phyloP scores from a whole-genome alignment of 805 yeast species.

The Metschnikowia rubicola region DNA sequence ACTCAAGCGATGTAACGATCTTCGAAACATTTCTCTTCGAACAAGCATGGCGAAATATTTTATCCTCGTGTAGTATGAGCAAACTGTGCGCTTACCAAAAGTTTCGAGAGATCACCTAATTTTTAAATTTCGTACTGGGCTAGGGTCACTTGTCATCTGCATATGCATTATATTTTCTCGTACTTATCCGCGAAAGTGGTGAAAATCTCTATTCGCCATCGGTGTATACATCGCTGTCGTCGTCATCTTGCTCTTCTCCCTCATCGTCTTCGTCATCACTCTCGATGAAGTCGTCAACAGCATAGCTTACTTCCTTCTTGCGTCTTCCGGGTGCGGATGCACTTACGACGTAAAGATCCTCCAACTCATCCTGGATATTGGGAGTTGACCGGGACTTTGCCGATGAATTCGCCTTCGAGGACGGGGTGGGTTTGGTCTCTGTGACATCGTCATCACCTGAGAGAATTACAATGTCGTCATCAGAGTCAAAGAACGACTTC shows the following conservation, averaged over 20 bases:
- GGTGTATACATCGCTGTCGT: constrained; percentile 6
- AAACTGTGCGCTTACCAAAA: too few relatives aligned
- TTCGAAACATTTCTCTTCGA: too few relatives aligned
- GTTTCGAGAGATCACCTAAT: too few relatives aligned
- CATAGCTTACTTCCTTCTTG: constrained; percentile 13
- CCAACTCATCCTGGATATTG: constrained; percentile 15
- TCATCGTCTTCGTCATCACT: constrained; percentile 10
- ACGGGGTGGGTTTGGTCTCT: not conserved
- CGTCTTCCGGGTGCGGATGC: constrained; percentile 13
- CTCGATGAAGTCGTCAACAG: constrained; percentile 12
- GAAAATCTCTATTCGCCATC: constrained; percentile 3
- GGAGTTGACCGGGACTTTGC: constrained; percentile 2
- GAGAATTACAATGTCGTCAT: constrained; percentile 11
- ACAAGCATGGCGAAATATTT: too few relatives aligned
- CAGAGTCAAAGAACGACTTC: constrained; percentile 15
- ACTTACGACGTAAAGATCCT: constrained; percentile 11
- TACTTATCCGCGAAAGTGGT: not conserved
- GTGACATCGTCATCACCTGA: constrained; percentile 5
- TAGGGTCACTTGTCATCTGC: too few relatives aligned
- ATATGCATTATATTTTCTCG: not conserved
- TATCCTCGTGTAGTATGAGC: too few relatives aligned
- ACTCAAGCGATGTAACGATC: too few relatives aligned
- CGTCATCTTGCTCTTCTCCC: constrained; percentile 8
- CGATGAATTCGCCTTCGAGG: constrained; percentile 1
- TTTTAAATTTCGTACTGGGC: too few relatives aligned